Percentiles rank a stretch among this genome's conserved stretches.
Evolutionary conservation across 139 green algal genomes (phyloP).

Genomic region (Micractinium sp.): DNA sequence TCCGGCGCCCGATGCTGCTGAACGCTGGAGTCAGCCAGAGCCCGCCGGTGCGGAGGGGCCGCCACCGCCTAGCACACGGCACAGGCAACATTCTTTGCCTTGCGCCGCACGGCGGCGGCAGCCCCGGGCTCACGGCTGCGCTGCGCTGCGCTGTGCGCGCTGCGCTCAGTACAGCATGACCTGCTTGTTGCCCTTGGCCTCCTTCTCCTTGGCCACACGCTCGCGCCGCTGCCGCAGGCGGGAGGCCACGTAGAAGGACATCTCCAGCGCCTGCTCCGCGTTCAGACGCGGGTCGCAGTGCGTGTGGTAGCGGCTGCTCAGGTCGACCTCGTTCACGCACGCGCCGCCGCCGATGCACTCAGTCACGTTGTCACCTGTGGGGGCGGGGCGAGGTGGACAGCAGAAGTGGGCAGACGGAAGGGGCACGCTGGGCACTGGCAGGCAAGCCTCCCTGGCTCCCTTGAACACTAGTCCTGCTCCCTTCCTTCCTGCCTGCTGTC

Average conservation of each 20-base stretch:
- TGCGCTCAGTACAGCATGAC: conserved; percentile 43
- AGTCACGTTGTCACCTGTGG: conserved; percentile 88
- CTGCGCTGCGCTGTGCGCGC: background rate
- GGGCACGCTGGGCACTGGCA: background rate
- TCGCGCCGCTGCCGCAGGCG: conserved; percentile 65
- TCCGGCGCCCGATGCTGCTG: too few species aligned
- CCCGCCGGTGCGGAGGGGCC: too few species aligned
- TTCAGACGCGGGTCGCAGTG: conserved; percentile 99
- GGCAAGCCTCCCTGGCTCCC: background rate
- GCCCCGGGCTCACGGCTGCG: too few species aligned
- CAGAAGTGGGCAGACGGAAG: background rate
- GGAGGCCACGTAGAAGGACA: conserved; percentile 96
- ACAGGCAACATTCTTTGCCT: too few species aligned
- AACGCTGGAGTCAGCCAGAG: too few species aligned
- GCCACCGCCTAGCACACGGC: background rate
- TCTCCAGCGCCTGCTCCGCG: conserved; percentile 96
- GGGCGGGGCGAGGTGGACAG: conserved; percentile 20
- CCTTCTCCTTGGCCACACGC: conserved; percentile 16
- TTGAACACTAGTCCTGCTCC: background rate
- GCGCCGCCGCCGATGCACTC: conserved; percentile 96
- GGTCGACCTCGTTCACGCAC: conserved; percentile 74
- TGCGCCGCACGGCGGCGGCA: too few species aligned
- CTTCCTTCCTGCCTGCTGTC: background rate
- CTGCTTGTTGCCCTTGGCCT: conserved; percentile 22
- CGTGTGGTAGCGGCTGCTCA: conserved; percentile 97